Percentiles rank a stretch among this genome's conserved stretches.
These are phyloP conservation scores for Boletus eberwhitei DNA, from an alignment of 768 basidiomycete species.

Conservation along the genomic window DNA sequence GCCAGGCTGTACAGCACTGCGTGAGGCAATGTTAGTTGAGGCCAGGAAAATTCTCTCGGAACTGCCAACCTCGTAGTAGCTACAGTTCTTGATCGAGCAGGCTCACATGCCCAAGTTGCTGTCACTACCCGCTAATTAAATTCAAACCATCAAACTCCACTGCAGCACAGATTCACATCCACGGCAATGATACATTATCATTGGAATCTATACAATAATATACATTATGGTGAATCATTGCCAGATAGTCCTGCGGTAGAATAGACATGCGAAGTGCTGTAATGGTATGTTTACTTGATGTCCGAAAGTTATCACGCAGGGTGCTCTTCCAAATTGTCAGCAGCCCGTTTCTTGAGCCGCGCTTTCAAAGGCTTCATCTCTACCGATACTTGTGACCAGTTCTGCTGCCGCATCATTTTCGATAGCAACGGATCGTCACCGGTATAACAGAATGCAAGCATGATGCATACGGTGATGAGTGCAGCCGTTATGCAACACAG, in stretches of 20 bases:
- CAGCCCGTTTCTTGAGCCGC: background rate
- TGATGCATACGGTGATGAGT: slow-evolving; percentile 37
- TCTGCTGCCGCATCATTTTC: slow-evolving; percentile 23
- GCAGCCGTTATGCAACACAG: slow-evolving; percentile 49
- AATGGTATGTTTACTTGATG: slow-evolving; percentile 1
- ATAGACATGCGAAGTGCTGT: background rate
- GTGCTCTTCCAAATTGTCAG: background rate
- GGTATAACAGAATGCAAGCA: slow-evolving; percentile 44
- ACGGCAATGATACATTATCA: slow-evolving; percentile 9
- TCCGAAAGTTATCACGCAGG: slow-evolving; percentile 7
- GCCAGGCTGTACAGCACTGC: background rate
- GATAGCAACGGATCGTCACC: slow-evolving; percentile 44
- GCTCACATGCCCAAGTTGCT: no score
- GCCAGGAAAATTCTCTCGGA: background rate
- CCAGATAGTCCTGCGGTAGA: slow-evolving; percentile 7
- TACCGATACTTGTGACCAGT: slow-evolving; percentile 7
- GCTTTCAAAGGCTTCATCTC: slow-evolving; percentile 10
- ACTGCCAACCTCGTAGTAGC: background rate
- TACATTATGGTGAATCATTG: slow-evolving; percentile 10
- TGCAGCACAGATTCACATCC: background rate
- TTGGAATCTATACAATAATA: slow-evolving; percentile 7
- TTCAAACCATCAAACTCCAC: background rate
- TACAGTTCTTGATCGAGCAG: background rate
- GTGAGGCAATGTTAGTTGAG: background rate
- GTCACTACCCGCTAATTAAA: background rate